Base-by-base conservation (phyloP, 768 basidiomycete genomes). In the Tricholoma saponaceum region DNA sequence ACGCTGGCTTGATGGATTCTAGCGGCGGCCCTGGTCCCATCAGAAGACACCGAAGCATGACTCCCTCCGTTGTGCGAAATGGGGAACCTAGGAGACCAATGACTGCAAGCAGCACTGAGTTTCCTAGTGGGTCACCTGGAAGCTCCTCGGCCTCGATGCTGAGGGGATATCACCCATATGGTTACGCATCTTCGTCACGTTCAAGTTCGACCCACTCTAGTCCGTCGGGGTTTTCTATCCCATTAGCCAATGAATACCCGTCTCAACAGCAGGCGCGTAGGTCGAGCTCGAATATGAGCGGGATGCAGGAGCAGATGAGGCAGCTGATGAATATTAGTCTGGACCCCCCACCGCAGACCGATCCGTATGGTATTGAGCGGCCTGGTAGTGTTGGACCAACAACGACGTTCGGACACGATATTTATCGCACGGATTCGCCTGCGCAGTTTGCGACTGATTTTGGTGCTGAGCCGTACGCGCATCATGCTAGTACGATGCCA, bases 1-100 rank as follows among this genome's bases (percentile, higher is more conserved):
- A 80, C 0, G 68, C 78, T 22, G 73, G 75, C 12, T 66, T 79
- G 62, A 64, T 76, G 43, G 74, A 73, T 18, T 63, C 61, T 16
- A 50, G 61, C 4, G 65, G 61, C 55, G 80, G 76, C 12, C 66
- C 79, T n/a, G 86, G 88, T 9, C 86, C 88, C 9, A 77, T 84
- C 47, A 74, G 88, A 52, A 77, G 90, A 47, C 84, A 90, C 66
- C 79, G 89, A 55, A 89, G 87, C 69, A 89, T 87, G 80, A 92
- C 90, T 7, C 89, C 90, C 8, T 84, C 84, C 0, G 60, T 85
- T 26, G 70, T 77, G 47, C 78, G 84, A 53, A 79, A 73, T 53
- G 82, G 77, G 44, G 82, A 82, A 61, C 74, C 75, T 32, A 69
- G 79, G n/a, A 59, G 80, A 57, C 81, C 83, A 60, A 61, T 75